Evolutionary conservation across 176 grass and related monocot genomes (phyloP), one percentile per base, ranked within the genome.

Genomic region (Typha latifolia): DNA sequence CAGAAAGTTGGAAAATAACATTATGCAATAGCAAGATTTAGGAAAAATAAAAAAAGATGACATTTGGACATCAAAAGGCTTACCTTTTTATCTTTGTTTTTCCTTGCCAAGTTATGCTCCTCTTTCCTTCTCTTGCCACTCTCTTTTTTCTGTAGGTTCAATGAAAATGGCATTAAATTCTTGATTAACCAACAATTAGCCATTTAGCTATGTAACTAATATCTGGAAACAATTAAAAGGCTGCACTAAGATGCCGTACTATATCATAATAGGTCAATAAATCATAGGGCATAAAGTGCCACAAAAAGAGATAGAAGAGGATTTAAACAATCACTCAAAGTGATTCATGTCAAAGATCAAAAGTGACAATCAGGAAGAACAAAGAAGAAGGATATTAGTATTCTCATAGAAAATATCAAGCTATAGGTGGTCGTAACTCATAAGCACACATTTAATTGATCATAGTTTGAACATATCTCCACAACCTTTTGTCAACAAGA

Each of bases 21-120:
- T 3, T 19, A 12, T 59, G 53, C 8, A 0, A n/a, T 21, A 59
- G 53, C 20, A n/a, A 9, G 5, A 59, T 5, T 59, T 59, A 6
- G n/a, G n/a, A n/a, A n/a, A n/a, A n/a, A n/a, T n/a, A 14, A 43
- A 8, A 59, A 8, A 19, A 59, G 6, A 51, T 32, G 49, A 53
- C 24, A 68, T 55, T 14, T 19, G 49, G 22, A 64, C 22, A 84
- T 3, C n/a, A 14, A 13, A 49, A 32, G n/a, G 18, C 24, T 10
- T 21, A 96, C 92, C 92, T 96, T 96, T 86, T 89, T 96, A 66
- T 96, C 92, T 74, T 96, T 96, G 85, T 61, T 86, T 83, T 91
- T 96, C 78, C 84, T 96, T 32, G 80, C 61, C 3, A 87, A 85
- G 71, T 57, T 89, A 72, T 88, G 82, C 16, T 96, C 92, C 49